These are phyloP conservation scores for Coprinopsis marcescibilis DNA, from an alignment of 768 basidiomycete species.

Conservation along the genomic window DNA sequence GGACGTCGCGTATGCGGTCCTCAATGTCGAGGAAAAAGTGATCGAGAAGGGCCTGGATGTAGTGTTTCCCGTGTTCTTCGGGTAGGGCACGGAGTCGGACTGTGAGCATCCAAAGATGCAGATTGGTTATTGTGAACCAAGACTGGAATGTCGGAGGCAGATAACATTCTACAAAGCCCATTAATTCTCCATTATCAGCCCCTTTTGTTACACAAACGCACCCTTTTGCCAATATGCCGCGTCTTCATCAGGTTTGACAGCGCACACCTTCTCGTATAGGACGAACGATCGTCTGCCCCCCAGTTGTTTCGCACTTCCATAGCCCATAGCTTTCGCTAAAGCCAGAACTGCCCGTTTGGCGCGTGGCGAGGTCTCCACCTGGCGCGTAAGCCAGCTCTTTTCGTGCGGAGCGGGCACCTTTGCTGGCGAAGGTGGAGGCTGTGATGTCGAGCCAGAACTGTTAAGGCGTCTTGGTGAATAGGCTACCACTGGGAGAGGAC, in stretches of 20 bases:
- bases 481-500: not conserved
- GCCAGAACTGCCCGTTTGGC: conserved; percentile 40
- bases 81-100: conserved; percentile 85
- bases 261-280: conserved; percentile 54
- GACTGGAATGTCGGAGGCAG: conserved; percentile 94
- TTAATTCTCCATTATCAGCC: not conserved
- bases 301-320: conserved; percentile 54
- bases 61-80: conserved; percentile 52
- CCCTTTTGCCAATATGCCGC: conserved; percentile 60
- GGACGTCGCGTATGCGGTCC: conserved; percentile 77
- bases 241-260: conserved; percentile 53
- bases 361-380: conserved; percentile 44
- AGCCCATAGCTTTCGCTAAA: conserved; percentile 50
- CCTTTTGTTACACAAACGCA: conserved; percentile 30
- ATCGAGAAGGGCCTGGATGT: conserved; percentile 81
- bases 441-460: not conserved
- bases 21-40: conserved; percentile 96
- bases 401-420: conserved; percentile 4
- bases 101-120: conserved; percentile 89
- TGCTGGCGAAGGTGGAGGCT: not conserved
- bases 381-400: conserved; percentile 52
- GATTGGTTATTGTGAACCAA: conserved; percentile 91
- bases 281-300: conserved; percentile 54
- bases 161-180: conserved; percentile 54
- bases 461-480: not conserved